Conservation (phyloP, 1,139 yeast genomes). For the Scheffersomyces parashehatae region DNA sequence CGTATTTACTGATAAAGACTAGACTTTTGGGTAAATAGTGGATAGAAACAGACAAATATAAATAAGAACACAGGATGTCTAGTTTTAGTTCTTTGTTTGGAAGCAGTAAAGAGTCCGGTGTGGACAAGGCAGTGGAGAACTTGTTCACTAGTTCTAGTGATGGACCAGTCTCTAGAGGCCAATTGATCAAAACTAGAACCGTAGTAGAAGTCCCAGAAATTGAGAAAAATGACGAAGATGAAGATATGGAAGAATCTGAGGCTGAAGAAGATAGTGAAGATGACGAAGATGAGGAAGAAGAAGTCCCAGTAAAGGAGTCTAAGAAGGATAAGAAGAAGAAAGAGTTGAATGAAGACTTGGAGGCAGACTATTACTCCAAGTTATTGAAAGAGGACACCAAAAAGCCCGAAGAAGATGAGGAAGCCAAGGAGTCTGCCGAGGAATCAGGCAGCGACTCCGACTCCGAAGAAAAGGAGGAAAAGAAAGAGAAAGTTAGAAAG, state of each 20-base stretch:
- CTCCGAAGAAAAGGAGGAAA: slow-evolving; percentile 9
- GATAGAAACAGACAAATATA: not conserved
- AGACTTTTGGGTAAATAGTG: too few species aligned
- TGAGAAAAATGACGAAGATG: slow-evolving; percentile 16
- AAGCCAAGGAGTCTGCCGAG: slow-evolving; percentile 2
- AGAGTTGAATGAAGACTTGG: slow-evolving; percentile 49
- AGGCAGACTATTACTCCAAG: slow-evolving; percentile 46
- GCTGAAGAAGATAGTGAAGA: slow-evolving; percentile 13
- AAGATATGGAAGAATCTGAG: slow-evolving; percentile 17
- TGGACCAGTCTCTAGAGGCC: slow-evolving; percentile 38
- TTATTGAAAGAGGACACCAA: slow-evolving; percentile 32
- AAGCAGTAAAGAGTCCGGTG: slow-evolving; percentile 18
- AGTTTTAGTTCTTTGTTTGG: slow-evolving; percentile 39
- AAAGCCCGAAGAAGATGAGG: slow-evolving; percentile 13
- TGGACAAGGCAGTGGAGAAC: slow-evolving; percentile 41
- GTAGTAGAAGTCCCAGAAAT: slow-evolving; percentile 18
- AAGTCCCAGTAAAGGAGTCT: slow-evolving; percentile 8
- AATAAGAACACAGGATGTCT: slow-evolving; percentile 22
- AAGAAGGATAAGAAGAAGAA: slow-evolving; percentile 22
- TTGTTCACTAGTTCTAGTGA: slow-evolving; percentile 38
- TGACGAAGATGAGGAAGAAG: slow-evolving; percentile 13
- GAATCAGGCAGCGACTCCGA: slow-evolving; percentile 22
- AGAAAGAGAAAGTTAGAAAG: slow-evolving; percentile 16
- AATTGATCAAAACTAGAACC: slow-evolving; percentile 26
- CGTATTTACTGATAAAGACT: too few species aligned